Conservation (phyloP, 2,329 filamentous ascomycete genomes). For the Pyrenochaeta sp. region DNA sequence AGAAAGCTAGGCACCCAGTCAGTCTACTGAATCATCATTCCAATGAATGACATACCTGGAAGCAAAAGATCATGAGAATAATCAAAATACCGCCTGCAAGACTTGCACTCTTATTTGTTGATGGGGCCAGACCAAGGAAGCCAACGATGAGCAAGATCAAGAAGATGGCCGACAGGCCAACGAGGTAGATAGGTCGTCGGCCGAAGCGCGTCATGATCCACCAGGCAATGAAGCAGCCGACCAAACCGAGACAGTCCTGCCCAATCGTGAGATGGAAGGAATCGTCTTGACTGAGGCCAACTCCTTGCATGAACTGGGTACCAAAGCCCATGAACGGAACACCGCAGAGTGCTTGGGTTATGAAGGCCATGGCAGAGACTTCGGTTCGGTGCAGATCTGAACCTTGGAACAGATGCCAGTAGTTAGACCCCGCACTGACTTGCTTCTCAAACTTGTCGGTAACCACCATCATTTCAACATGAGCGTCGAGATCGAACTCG, state of each 20-base stretch:
- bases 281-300: conserved; percentile 30
- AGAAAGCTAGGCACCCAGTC: conserved; percentile 15
- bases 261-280: conserved; percentile 33
- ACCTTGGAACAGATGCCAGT: conserved; percentile 82
- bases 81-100: conserved; percentile 34
- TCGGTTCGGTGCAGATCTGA: conserved; percentile 80
- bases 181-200: conserved; percentile 75
- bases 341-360: conserved; percentile 49
- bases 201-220: conserved; percentile 78
- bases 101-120: conserved; percentile 54
- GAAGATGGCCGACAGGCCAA: conserved; percentile 55
- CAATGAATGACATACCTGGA: conserved; percentile 29
- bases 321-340: conserved; percentile 36
- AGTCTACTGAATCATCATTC: no score
- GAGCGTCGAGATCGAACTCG: conserved; percentile 55
- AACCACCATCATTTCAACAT: conserved; percentile 86
- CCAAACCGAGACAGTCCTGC: conserved; percentile 35
- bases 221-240: conserved; percentile 77
- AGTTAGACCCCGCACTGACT: conserved; percentile 70
- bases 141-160: conserved; percentile 61
- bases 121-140: conserved; percentile 69
- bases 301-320: conserved; percentile 29
- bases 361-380: conserved; percentile 60
- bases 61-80: conserved; percentile 35
- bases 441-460: conserved; percentile 79